Evolutionary conservation across 257 asterid genomes (phyloP).

Genomic region (Solanum phureja): DNA sequence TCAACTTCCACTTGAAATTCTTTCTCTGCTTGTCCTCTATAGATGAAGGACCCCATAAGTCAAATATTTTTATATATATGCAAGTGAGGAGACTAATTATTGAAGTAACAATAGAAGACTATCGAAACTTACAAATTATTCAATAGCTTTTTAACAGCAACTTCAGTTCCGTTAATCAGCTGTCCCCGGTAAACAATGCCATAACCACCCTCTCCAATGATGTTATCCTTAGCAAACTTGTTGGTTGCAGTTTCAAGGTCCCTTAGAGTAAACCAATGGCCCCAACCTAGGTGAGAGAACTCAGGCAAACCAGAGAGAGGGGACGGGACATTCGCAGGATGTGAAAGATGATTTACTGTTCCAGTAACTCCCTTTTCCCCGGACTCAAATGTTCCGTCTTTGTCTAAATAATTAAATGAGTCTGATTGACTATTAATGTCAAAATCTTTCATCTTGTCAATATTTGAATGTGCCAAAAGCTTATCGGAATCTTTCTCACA

Average conservation of each 20-base stretch:
- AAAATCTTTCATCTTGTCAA: background rate
- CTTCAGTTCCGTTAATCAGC: constrained; percentile 52
- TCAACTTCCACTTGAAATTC: constrained; percentile 88
- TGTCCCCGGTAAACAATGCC: constrained; percentile 60
- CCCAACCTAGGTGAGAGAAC: constrained; percentile 88
- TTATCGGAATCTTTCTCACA: constrained; percentile 7
- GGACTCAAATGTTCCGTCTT: constrained; percentile 17
- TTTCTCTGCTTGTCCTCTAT: constrained; percentile 88
- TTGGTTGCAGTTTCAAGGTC: too few relatives aligned
- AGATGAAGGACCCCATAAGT: background rate
- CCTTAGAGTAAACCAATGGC: constrained; percentile 86
- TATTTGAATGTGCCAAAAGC: constrained; percentile 2
- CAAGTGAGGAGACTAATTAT: background rate
- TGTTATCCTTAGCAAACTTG: too few relatives aligned
- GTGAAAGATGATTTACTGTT: constrained; percentile 5
- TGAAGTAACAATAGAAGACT: background rate
- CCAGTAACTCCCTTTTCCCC: constrained; percentile 21
- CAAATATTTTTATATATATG: background rate
- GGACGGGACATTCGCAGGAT: constrained; percentile 19
- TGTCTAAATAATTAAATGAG: constrained; percentile 23
- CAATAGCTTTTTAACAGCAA: constrained; percentile 79
- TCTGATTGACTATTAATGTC: constrained; percentile 23
- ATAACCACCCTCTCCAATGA: too few relatives aligned
- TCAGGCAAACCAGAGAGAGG: constrained; percentile 69
- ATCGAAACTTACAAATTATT: constrained; percentile 58